phyloP scores from a whole-genome alignment of 163 green algal species.

The Trebouxia gelatinosa region DNA sequence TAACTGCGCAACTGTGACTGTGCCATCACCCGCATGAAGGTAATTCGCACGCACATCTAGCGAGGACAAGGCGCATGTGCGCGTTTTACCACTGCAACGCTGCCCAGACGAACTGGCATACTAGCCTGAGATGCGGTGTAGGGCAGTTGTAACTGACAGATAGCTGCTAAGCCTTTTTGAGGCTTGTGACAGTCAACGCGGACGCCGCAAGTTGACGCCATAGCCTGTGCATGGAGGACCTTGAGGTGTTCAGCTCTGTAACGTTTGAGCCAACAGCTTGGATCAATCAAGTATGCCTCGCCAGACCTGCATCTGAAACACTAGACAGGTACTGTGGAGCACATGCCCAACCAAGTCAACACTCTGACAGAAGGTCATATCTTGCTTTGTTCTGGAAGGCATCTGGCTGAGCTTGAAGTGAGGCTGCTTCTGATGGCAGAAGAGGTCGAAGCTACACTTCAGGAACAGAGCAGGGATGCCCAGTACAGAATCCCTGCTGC shows the following conservation, averaged over 20 bases:
- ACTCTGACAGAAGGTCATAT: background rate
- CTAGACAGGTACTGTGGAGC: background rate
- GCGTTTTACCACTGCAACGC: no score
- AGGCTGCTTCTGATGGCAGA: slow-evolving; percentile 81
- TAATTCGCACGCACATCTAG: no score
- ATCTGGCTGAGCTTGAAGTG: slow-evolving; percentile 88
- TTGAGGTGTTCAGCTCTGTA: slow-evolving; percentile 58
- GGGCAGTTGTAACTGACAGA: no score
- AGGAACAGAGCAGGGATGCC: slow-evolving; percentile 64
- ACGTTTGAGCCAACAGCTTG: slow-evolving; percentile 68
- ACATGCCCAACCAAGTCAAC: background rate
- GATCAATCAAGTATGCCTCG: slow-evolving; percentile 63
- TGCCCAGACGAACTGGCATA: no score
- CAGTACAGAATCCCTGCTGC: slow-evolving; percentile 81
- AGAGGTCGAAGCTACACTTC: slow-evolving; percentile 73
- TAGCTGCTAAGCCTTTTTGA: no score
- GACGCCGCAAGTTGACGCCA: no score
- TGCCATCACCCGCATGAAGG: no score
- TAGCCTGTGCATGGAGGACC: slow-evolving; percentile 62
- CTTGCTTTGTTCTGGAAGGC: slow-evolving; percentile 37
- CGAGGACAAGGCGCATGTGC: no score
- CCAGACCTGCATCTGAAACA: slow-evolving; percentile 6
- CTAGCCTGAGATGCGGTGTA: no score
- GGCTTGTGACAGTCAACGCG: no score
- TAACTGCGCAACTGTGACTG: no score